Evolutionary conservation across 495 filamentous ascomycete genomes (phyloP), one percentile per base, ranked within the genome.

Genomic region (Extremus antarcticus): DNA sequence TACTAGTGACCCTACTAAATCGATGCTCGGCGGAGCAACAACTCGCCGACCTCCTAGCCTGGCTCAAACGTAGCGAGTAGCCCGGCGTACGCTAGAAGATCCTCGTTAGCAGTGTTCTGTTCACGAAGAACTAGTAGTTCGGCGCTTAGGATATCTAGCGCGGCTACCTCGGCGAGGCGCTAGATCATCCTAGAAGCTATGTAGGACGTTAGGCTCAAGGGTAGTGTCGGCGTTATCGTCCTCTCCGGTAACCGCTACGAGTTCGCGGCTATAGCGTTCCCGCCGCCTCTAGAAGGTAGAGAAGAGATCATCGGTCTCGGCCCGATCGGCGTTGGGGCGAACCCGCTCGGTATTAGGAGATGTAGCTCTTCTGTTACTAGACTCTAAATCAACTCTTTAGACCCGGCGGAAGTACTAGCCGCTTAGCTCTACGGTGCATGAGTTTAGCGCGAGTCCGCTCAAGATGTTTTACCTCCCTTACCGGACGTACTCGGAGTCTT

Each of bases 111-210:
- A 87, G 84, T 25, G 82, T 96, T 25, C 92, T 92, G 0, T 95
- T 98, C 70, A 97, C 92, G 15, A 90, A 94, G 68, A 98, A 98
- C 70, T 98, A 92, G 92, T 81, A 76, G 24, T 76, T 92, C 59
- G 86, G 87, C 53, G 80, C 75, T 2, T 72, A 78, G 41, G 92
- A 98, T 64, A 96, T 91, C 2, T 98, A 92, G 92, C 88, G 84
- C 35, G 90, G 88, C 0, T 95, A 90, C 69, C 74, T 95, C 13
- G 61, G 74, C 43, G 92, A 98, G n/a, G 70, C 82, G 92, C 16
- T 77, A 74, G 25, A 77, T 70, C 54, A 79, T 98, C 45, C 81
- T 97, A 41, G 83, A 95, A 63, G 84, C 86, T 9, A 95, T 95
- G 81, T 96, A 91, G 89, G 81, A 84, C 50, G 82, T 82, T 1